Evolutionary conservation across 495 filamentous ascomycete species (phyloP), one percentile per base, ranked within the genome.

Genomic region (Aspergillus heteromorphus): DNA sequence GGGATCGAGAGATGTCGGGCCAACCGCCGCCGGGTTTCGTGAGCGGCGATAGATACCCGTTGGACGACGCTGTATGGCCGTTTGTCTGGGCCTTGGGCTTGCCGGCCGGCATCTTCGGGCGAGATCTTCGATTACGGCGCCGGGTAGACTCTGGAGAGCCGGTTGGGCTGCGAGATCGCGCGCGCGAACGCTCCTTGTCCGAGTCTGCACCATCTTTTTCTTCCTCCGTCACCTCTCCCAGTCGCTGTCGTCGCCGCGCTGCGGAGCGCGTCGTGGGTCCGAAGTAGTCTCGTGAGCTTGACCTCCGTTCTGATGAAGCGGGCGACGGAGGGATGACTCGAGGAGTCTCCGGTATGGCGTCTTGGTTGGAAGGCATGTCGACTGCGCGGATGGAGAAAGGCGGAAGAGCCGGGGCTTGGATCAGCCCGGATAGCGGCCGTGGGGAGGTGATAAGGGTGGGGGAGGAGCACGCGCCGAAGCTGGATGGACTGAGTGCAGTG

Each of bases 1-100:
- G 93, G 51, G 87, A 92, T 55, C 93, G 81, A 51, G 89, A 95
- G 61, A 96, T 73, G 61, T 88, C 85, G 31, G 87, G 81, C 85
- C 63, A 53, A 63, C 76, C 82, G 67, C 86, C 84, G 8, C 77
- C 73, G 11, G 75, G 65, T 6, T 78, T 77, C 27, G 75, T 68
- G 10, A 79, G 73, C 21, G 87, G 86, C 10, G 85, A 85, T n/a
- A 95, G 77, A 59, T 90, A 82, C 25, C 86, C 88, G 64, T 92
- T 88, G 10, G 54, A 36, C 14, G 65, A 36, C 14, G 65, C 30
- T 18, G 64, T 48, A 34, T 69, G 67, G 17, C 73, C 77, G 58
- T 79, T 74, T 55, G 58, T 72, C 54, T 68, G 51, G 30, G 60
- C 68, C 59, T 64, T 68, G 57, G 62, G 68, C 51, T 62, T 63